These are phyloP conservation scores for Decorospora gaudefroyi DNA, from an alignment of 2,329 filamentous ascomycete species.

Conservation along the genomic window DNA sequence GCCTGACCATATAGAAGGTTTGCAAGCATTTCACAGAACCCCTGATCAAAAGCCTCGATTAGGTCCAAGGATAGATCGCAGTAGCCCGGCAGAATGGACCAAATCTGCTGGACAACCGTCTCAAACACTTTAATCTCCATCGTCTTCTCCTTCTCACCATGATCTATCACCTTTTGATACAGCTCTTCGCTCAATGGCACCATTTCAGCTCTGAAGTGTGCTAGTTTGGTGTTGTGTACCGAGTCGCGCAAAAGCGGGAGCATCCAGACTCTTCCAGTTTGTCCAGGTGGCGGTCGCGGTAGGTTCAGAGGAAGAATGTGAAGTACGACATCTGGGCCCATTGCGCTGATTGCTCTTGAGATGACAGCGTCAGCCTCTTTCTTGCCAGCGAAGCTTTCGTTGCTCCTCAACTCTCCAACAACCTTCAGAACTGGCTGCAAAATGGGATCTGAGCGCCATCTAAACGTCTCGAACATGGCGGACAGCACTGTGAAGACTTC, in stretches of 20 bases:
- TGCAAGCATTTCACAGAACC: constrained; percentile 85
- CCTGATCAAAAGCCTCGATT: constrained; percentile 74
- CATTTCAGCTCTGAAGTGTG: constrained; percentile 83
- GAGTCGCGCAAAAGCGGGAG: constrained; percentile 88
- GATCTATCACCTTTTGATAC: constrained; percentile 85
- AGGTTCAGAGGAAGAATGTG: constrained; percentile 85
- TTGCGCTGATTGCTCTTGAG: constrained; percentile 82
- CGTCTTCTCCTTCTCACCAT: constrained; percentile 81
- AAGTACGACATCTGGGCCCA: constrained; percentile 86
- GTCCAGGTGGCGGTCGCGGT: constrained; percentile 71
- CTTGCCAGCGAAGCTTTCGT: constrained; percentile 87
- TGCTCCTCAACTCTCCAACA: constrained; percentile 84
- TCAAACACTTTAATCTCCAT: constrained; percentile 98
- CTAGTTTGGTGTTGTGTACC: constrained; percentile 83
- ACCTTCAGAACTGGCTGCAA: constrained; percentile 74
- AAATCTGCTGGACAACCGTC: constrained; percentile 92
- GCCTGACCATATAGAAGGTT: constrained; percentile 93
- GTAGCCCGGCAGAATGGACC: constrained; percentile 91
- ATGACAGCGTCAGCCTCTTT: constrained; percentile 93
- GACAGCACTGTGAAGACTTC: constrained; percentile 90
- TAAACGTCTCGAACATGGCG: constrained; percentile 82
- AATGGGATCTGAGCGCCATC: constrained; percentile 82
- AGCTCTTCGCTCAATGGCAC: constrained; percentile 87
- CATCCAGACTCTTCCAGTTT: constrained; percentile 91
- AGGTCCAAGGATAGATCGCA: constrained; percentile 86